phyloP scores from a whole-genome alignment of 129 eudicot genomes.

The Gnaphalium uliginosum region DNA sequence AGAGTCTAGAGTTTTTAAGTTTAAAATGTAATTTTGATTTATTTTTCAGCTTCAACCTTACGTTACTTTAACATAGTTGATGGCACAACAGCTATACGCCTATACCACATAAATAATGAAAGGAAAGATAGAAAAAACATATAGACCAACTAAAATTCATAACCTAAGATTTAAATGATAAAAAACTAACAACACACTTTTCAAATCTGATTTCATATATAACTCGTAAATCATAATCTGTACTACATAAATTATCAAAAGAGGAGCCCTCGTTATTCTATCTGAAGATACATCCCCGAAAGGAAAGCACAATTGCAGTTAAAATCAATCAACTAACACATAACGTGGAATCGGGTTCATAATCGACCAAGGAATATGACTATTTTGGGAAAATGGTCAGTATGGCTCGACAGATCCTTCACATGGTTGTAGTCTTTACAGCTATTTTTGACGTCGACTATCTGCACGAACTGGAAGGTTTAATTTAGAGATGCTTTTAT shows the following conservation, averaged over 20 bases:
- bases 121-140: neutral
- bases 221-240: neutral
- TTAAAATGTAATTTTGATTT: too few relatives aligned
- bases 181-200: neutral
- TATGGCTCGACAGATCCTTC: slow-evolving; percentile 21
- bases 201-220: neutral
- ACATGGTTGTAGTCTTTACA: slow-evolving; percentile 26
- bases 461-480: slow-evolving; percentile 1
- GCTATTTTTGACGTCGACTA: neutral
- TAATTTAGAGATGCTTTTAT: slow-evolving; percentile 20
- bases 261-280: slow-evolving; percentile 31
- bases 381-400: slow-evolving; percentile 18
- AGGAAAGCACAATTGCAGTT: slow-evolving; percentile 11
- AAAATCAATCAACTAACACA: slow-evolving; percentile 12
- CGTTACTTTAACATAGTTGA: too few relatives aligned
- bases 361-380: slow-evolving; percentile 11
- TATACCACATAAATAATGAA: too few relatives aligned
- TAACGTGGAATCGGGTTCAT: slow-evolving; percentile 15
- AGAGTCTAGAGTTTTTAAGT: too few relatives aligned
- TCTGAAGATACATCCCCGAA: slow-evolving; percentile 29
- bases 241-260: slow-evolving; percentile 20
- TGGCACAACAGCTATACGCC: too few relatives aligned
- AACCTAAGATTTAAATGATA: neutral
- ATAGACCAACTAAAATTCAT: neutral
- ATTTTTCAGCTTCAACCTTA: too few relatives aligned